phyloP scores from a whole-genome alignment of 2,329 filamentous ascomycete species.

The Penicillium sp. region DNA sequence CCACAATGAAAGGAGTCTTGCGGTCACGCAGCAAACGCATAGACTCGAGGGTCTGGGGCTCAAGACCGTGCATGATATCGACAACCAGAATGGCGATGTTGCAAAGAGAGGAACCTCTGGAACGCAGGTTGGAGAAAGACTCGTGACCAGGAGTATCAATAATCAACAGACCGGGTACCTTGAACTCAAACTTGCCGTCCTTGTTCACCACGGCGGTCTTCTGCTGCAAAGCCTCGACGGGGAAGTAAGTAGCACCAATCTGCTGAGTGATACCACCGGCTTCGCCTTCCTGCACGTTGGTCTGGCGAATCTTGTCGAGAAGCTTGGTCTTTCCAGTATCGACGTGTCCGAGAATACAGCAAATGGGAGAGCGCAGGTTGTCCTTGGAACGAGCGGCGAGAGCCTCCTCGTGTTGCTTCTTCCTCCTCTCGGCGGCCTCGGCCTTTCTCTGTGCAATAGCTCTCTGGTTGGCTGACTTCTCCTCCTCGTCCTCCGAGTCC shows the following conservation, averaged over 20 bases:
- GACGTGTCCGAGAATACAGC: conserved; percentile 99
- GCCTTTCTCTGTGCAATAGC: conserved; percentile 75
- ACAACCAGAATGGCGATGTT: conserved; percentile 99
- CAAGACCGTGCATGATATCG: conserved; percentile 99
- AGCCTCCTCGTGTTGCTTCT: conserved; percentile 86
- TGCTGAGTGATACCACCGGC: conserved; percentile 99
- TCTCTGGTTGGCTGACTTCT: conserved; percentile 64
- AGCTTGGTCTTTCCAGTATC: conserved; percentile 99
- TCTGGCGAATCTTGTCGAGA: conserved; percentile 95
- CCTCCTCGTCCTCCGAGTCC: conserved; percentile 63
- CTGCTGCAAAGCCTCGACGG: conserved; percentile 81
- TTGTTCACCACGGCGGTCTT: conserved; percentile 93
- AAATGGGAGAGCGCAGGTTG: conserved; percentile 93
- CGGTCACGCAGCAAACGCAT: conserved; percentile 89
- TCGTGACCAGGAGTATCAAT: conserved; percentile 99
- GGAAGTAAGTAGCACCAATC: conserved; percentile 99
- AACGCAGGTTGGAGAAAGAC: conserved; percentile 97
- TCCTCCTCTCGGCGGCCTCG: conserved; percentile 80
- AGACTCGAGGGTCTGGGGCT: conserved; percentile 94
- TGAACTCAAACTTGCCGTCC: conserved; percentile 88
- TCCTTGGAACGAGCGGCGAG: conserved; percentile 87
- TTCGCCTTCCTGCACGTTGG: conserved; percentile 97
- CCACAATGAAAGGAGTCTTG: conserved; percentile 97
- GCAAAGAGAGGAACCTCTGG: conserved; percentile 93
- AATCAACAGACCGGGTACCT: conserved; percentile 90